Evolutionary conservation across 2,329 filamentous ascomycete genomes (phyloP).

Genomic region (Hymenotorrendiella dingleyae): DNA sequence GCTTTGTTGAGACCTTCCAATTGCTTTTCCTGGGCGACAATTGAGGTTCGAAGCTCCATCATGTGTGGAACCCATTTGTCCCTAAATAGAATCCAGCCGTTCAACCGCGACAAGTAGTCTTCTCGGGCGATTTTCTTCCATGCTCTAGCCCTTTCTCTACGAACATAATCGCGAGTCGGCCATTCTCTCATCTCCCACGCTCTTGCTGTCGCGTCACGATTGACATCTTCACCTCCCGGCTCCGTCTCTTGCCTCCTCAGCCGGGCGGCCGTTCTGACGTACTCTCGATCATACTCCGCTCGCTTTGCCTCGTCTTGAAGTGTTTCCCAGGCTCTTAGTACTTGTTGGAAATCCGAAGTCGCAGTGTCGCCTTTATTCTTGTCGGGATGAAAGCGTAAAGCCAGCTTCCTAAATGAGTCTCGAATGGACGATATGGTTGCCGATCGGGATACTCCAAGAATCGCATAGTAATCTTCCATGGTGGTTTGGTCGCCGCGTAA

Average conservation of each 20-base stretch:
- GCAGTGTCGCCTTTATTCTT: constrained; percentile 15
- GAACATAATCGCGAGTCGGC: background rate
- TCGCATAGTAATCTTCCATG: constrained; percentile 18
- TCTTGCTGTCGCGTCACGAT: constrained; percentile 10
- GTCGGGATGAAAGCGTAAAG: constrained; percentile 20
- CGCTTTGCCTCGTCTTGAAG: constrained; percentile 14
- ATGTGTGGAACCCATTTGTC: background rate
- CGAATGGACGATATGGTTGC: constrained; percentile 12
- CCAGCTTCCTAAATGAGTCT: constrained; percentile 18
- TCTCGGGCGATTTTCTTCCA: background rate
- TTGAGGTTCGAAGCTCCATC: constrained; percentile 6
- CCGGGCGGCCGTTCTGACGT: constrained; percentile 7
- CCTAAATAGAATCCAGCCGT: constrained; percentile 11
- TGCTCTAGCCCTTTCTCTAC: background rate
- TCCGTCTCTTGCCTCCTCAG: constrained; percentile 3
- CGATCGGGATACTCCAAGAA: constrained; percentile 15
- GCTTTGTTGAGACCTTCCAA: constrained; percentile 8
- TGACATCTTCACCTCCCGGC: constrained; percentile 6
- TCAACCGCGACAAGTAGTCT: background rate
- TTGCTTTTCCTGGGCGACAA: constrained; percentile 4
- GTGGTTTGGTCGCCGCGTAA: background rate
- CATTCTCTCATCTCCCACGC: background rate
- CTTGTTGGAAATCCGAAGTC: constrained; percentile 15
- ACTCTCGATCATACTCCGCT: constrained; percentile 17
- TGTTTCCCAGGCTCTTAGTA: constrained; percentile 21